Base-by-base conservation (phyloP, 169 alveolate genomes). In the Plasmodium yoelii region DNA sequence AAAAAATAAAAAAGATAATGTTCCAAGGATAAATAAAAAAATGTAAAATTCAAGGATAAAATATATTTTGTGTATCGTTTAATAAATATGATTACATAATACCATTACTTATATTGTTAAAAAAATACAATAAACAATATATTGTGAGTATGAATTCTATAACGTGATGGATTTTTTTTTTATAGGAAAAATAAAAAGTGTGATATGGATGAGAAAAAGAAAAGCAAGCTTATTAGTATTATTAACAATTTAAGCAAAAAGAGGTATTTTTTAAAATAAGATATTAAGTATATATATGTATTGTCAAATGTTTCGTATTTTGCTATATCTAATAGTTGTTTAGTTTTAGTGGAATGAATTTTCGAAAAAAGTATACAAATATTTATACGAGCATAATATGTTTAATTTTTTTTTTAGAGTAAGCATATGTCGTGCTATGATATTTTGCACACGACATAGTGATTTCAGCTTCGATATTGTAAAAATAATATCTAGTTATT, bases 381-480 rank as follows among this genome's bases (percentile, higher is more conserved):
- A 51, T 51, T 12, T 51, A 51, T 15, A 2, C 19, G 59, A 51
- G 19, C 59, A 15, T 13, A 12, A 15, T 12, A 51, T 51, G 18
- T 51, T 12, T 15, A 5, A 12, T 47, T 34, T 53, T 34, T 47
- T 10, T 53, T 75, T 13, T 69, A 80, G 90, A 49, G 84, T 80
- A 71, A 80, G 82, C 72, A 80, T 80, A 49, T 80, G 90, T 13
- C 90, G 90, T 70, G 90, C 90, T 47, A 80, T 80, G 90, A 80
- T 80, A 80, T 80, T 80, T 46, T 80, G 90, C 49, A 80, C 90
- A 24, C 56, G 90, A 34, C 90, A 80, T 49, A 80, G 90, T 61
- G 90, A 80, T 57, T 80, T 67, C 28, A 80, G 90, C 60, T 39
- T 10, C 19, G 90, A 80, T 24, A 67, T 80, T 12, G 74, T 80